Evolutionary conservation across 495 filamentous ascomycete genomes (phyloP), one percentile per base, ranked within the genome.

Genomic region (Wilcoxina mikolae): DNA sequence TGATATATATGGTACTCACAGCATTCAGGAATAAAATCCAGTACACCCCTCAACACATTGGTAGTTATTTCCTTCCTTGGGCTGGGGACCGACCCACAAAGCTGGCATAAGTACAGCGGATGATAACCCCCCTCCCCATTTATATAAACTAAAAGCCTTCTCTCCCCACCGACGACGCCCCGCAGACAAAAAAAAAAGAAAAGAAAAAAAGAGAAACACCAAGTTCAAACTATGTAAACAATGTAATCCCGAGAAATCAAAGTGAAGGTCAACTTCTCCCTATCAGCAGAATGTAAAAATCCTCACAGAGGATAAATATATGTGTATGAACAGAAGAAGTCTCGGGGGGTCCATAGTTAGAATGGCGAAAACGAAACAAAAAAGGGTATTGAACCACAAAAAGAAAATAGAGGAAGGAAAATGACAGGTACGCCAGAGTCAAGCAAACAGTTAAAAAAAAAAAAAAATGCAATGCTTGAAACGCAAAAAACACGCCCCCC

Each of bases 361-460:
- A 43, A 52, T 48, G 54, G 25, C 18, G 24, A 29, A 15, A 22
- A 58, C 15, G 35, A 50, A 35, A 48, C 49, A 29, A 55, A 38
- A 60, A 51, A 51, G 44, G 49, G 47, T 15, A 46, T 56, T n/a
- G 43, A 60, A 55, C 20, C 46, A 24, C 25, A 46, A 39, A 48
- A 55, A 60, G 53, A 47, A 51, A 28, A 56, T 48, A 41, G 9
- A 49, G 12, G 41, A 52, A 53, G n/a, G 33, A 17, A 42, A 15
- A 42, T 55, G 26, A 35, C 20, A 35, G 31, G 31, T 15, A 35
- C 5, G 31, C 31, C 15, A 35, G 31, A 35, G 7, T 5, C 31
- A 35, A 35, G 15, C 7, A 35, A 35, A 15, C 5, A 35, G 9
- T n/a, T 18, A 53, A 43, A 4, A 17, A 53, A 24, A 3, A 43